phyloP scores from a whole-genome alignment of 495 filamentous ascomycete species.

The Daldinia grandis region DNA sequence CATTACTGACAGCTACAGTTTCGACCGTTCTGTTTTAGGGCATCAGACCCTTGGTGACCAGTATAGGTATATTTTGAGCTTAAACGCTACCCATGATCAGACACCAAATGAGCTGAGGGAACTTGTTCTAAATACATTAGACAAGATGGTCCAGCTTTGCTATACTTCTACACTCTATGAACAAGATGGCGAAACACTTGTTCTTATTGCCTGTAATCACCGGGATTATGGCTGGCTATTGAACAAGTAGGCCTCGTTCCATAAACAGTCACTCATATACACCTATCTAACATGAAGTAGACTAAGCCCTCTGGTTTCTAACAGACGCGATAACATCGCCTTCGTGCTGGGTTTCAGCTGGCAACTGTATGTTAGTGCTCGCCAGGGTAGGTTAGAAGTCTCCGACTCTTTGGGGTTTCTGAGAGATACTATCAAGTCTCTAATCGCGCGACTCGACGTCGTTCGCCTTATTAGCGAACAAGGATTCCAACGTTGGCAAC shows the following conservation, averaged over 20 bases:
- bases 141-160: slow-evolving; percentile 15
- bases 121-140: not conserved
- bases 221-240: slow-evolving; percentile 15
- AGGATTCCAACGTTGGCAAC: slow-evolving; percentile 10
- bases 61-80: slow-evolving; percentile 4
- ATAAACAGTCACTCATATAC: not conserved
- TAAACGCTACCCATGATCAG: not conserved
- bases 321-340: slow-evolving; percentile 3
- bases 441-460: slow-evolving; percentile 9
- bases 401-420: slow-evolving; percentile 13
- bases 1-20: slow-evolving; percentile 5
- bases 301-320: slow-evolving; percentile 1
- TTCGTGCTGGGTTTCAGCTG: slow-evolving; percentile 12
- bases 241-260: slow-evolving; percentile 1
- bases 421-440: slow-evolving; percentile 8
- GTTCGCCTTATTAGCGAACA: slow-evolving; percentile 5
- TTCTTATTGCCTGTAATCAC: slow-evolving; percentile 13
- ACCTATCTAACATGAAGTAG: slow-evolving; percentile 16
- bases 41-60: slow-evolving; percentile 13
- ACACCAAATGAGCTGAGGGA: not conserved
- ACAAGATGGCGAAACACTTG: slow-evolving; percentile 15
- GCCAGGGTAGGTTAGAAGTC: not conserved
- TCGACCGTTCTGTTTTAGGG: slow-evolving; percentile 7
- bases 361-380: slow-evolving; percentile 3
- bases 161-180: slow-evolving; percentile 10